A percentile compares a stretch with the other conserved stretches of the same genome.
Conservation (phyloP, 148 eudicot species). For the Pharnaceum exiguum region DNA sequence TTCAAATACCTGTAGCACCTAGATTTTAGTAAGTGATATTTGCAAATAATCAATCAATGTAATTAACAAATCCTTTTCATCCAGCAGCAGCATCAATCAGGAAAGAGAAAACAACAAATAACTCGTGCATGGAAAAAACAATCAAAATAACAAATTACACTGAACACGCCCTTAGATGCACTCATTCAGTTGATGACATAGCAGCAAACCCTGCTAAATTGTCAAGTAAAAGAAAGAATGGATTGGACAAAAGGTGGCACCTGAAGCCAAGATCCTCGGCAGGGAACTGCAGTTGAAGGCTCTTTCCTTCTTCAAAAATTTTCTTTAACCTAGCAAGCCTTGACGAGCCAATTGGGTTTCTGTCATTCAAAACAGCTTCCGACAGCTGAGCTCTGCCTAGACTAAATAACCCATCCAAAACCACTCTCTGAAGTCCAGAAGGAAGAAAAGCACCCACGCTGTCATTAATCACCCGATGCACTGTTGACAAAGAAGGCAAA, state of each 20-base stretch:
- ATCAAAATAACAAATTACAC: not conserved
- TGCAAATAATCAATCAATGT: not conserved
- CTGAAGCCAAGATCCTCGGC: slow-evolving; percentile 99
- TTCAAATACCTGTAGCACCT: slow-evolving; percentile 44
- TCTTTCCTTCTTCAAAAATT: slow-evolving; percentile 90
- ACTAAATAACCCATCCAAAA: slow-evolving; percentile 76
- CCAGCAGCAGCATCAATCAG: not conserved
- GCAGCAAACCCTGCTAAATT: not conserved
- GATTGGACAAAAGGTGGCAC: slow-evolving; percentile 24
- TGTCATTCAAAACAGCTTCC: slow-evolving; percentile 62
- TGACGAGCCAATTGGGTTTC: slow-evolving; percentile 78
- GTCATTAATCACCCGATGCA: slow-evolving; percentile 61
- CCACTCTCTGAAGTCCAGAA: slow-evolving; percentile 52
- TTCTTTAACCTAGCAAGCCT: slow-evolving; percentile 70
- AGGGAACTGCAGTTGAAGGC: slow-evolving; percentile 97
- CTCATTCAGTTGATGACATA: not conserved
- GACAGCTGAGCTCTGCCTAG: slow-evolving; percentile 91
- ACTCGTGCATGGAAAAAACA: not conserved
- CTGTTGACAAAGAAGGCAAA: slow-evolving; percentile 37
- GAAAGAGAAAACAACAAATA: not conserved
- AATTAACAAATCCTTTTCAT: not conserved
- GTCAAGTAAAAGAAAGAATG: not conserved
- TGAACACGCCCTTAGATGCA: not conserved
- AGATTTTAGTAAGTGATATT: not conserved
- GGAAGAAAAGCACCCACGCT: slow-evolving; percentile 70